A percentile compares a stretch with the other conserved stretches of the same genome.
phyloP scores from a whole-genome alignment of 192 early-diverging fungal species.

The Coemansia sp. region DNA sequence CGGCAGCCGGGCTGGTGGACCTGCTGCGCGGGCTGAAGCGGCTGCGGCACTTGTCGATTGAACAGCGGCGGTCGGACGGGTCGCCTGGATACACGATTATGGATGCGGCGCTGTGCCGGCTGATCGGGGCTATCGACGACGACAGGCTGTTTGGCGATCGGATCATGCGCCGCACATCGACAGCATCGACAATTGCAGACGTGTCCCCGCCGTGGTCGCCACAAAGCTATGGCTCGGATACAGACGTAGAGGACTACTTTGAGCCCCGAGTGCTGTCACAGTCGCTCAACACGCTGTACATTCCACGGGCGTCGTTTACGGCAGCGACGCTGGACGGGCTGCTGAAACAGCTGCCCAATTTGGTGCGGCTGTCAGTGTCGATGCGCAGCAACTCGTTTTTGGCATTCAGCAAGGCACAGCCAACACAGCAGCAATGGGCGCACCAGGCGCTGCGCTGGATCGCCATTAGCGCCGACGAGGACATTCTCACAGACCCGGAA shows the following conservation, averaged over 20 bases:
- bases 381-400: conserved; percentile 31
- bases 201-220: neutral
- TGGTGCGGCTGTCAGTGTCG: conserved; percentile 26
- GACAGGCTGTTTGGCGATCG: conserved; percentile 13
- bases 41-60: conserved; percentile 42
- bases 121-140: conserved; percentile 28
- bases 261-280: conserved; percentile 1
- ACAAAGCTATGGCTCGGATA: conserved; percentile 8
- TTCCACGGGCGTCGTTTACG: conserved; percentile 37
- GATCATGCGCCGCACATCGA: conserved; percentile 18
- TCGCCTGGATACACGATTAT: conserved; percentile 36
- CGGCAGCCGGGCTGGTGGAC: conserved; percentile 27
- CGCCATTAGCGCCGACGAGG: conserved; percentile 40
- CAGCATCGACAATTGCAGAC: neutral
- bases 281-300: conserved; percentile 28
- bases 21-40: conserved; percentile 25
- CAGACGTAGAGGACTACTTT: conserved; percentile 4
- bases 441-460: conserved; percentile 23
- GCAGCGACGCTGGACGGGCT: conserved; percentile 33
- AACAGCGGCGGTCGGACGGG: conserved; percentile 44
- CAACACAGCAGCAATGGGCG: conserved; percentile 6
- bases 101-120: conserved; percentile 33
- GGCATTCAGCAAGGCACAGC: neutral
- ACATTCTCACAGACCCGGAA: conserved; percentile 31
- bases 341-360: conserved; percentile 28